Conservation (phyloP, 179 eudicot genomes). For the Amaranthus tricolor region DNA sequence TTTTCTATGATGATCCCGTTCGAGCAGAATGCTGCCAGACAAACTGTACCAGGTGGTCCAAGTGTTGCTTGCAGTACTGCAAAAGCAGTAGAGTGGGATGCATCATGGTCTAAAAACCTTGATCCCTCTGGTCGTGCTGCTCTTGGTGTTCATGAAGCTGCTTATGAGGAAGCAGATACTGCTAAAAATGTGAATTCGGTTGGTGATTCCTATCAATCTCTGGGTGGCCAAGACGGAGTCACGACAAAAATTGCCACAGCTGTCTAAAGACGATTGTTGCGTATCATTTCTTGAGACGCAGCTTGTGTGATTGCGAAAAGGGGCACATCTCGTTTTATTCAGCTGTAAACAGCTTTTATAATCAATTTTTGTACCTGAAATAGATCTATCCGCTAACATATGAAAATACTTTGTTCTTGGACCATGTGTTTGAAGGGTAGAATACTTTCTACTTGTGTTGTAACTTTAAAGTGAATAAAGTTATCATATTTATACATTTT, state of each 20-base stretch:
- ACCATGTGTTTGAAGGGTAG: no score
- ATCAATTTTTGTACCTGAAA: neutral
- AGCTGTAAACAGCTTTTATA: no score
- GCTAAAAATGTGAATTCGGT: constrained; percentile 18
- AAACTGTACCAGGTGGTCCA: constrained; percentile 96
- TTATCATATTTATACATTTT: no score
- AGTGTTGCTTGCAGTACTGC: constrained; percentile 95
- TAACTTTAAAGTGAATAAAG: no score
- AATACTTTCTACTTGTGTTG: no score
- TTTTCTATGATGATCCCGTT: constrained; percentile 3
- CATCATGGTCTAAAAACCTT: constrained; percentile 87
- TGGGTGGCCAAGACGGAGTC: constrained; percentile 23
- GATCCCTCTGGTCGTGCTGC: constrained; percentile 99
- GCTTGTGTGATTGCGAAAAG: no score
- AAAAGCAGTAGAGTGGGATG: constrained; percentile 98
- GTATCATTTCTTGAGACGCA: neutral
- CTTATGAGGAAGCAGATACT: constrained; percentile 46
- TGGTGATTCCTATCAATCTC: constrained; percentile 23
- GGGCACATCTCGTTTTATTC: no score
- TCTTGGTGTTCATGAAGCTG: constrained; percentile 86
- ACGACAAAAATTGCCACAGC: constrained; percentile 35
- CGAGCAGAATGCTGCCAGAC: constrained; percentile 79
- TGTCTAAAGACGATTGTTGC: constrained; percentile 21
- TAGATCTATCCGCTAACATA: neutral
- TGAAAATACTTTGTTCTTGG: neutral